phyloP scores from a whole-genome alignment of 1,284 basidiomycete genomes.

The Moniliophthora roreri region DNA sequence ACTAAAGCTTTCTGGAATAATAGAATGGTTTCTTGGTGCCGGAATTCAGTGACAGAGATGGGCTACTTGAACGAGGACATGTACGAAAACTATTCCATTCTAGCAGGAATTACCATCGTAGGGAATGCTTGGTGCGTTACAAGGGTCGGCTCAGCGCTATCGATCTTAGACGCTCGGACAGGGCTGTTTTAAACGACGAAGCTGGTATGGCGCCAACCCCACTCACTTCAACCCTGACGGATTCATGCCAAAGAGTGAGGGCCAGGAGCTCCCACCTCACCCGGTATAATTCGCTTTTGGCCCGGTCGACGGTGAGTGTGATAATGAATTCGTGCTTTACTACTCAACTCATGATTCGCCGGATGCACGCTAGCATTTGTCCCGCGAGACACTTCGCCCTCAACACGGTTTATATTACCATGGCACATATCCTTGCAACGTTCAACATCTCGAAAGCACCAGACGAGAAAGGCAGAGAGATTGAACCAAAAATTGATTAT shows the following conservation, averaged over 20 bases:
- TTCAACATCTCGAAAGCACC: background rate
- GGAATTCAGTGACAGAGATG: no score
- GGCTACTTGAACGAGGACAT: conserved; percentile 13
- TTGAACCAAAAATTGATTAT: background rate
- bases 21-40: no score
- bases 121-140: conserved; percentile 6
- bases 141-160: background rate
- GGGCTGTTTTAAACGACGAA: conserved; percentile 35
- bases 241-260: conserved; percentile 36
- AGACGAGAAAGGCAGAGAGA: background rate
- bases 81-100: conserved; percentile 15
- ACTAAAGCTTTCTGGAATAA: no score
- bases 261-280: conserved; percentile 7
- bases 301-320: conserved; percentile 51
- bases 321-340: background rate
- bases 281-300: conserved; percentile 36
- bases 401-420: background rate
- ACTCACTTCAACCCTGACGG: conserved; percentile 31
- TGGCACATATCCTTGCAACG: background rate
- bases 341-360: background rate
- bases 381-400: background rate
- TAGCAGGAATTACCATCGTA: background rate
- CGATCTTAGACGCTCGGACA: background rate
- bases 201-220: conserved; percentile 32
- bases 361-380: background rate